Conservation (phyloP, 139 green algal genomes). For the Chlorella ohadii region DNA sequence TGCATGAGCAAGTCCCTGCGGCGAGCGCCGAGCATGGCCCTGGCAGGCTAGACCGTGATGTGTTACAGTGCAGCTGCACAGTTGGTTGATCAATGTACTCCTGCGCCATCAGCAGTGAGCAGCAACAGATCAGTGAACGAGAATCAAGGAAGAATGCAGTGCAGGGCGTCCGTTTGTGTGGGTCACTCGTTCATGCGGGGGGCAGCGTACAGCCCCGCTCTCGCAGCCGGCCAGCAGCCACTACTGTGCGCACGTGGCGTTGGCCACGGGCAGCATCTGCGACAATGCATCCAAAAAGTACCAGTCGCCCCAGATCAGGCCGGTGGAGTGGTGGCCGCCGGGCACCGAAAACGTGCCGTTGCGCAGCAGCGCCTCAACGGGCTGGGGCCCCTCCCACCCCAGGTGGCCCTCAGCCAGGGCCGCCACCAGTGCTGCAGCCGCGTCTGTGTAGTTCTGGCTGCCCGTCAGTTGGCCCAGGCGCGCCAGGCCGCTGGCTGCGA, state of each 20-base stretch:
- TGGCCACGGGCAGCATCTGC: neutral
- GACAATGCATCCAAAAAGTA: neutral
- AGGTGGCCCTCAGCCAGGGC: neutral
- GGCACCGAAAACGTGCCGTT: neutral
- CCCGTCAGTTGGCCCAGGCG: neutral
- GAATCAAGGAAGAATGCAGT: too few relatives aligned
- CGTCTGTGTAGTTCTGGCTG: neutral
- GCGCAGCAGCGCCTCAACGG: neutral
- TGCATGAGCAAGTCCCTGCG: too few relatives aligned
- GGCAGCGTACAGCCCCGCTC: too few relatives aligned
- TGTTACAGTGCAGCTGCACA: too few relatives aligned
- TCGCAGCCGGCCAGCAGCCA: too few relatives aligned
- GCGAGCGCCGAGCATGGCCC: too few relatives aligned
- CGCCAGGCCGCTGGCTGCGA: neutral
- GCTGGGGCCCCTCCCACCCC: neutral
- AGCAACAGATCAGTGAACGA: too few relatives aligned
- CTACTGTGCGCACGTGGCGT: neutral
- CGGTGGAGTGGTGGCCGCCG: neutral
- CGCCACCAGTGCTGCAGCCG: neutral
- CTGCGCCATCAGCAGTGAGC: too few relatives aligned
- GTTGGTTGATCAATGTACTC: too few relatives aligned
- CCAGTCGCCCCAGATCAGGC: neutral
- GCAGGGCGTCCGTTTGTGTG: neutral
- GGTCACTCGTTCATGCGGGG: too few relatives aligned
- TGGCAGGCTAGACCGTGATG: too few relatives aligned